These are phyloP conservation scores for Peronospora belbahrii DNA, from an alignment of 352 stramenopile species.

Conservation along the genomic window DNA sequence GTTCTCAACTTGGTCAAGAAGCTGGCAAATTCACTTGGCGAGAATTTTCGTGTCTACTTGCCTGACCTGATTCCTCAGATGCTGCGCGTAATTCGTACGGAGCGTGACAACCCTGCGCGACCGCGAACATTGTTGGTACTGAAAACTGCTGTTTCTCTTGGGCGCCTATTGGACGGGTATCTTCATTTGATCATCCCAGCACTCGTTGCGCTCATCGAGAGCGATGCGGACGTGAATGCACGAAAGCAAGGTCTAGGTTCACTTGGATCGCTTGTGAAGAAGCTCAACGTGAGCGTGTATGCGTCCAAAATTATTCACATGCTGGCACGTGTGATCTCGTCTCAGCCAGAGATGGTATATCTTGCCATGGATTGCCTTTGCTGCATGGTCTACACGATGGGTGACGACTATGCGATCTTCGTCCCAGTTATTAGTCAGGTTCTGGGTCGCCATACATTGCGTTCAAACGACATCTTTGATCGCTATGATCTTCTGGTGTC, in stretches of 20 bases:
- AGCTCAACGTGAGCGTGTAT: slow-evolving; percentile 84
- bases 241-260: slow-evolving; percentile 76
- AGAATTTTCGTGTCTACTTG: slow-evolving; percentile 86
- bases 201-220: slow-evolving; percentile 77
- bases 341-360: slow-evolving; percentile 77
- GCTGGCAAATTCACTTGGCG: slow-evolving; percentile 72
- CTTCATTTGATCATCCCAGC: slow-evolving; percentile 80
- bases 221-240: slow-evolving; percentile 71
- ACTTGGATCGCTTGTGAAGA: slow-evolving; percentile 80
- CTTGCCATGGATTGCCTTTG: slow-evolving; percentile 84
- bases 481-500: slow-evolving; percentile 83
- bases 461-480: slow-evolving; percentile 81
- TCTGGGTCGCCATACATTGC: slow-evolving; percentile 56
- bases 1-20: slow-evolving; percentile 97
- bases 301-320: slow-evolving; percentile 88
- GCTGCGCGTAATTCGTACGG: slow-evolving; percentile 76
- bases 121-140: slow-evolving; percentile 71
- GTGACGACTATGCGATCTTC: slow-evolving; percentile 85
- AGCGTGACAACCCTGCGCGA: slow-evolving; percentile 57
- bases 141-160: slow-evolving; percentile 72
- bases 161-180: slow-evolving; percentile 72
- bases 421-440: slow-evolving; percentile 82
- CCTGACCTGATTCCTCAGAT: slow-evolving; percentile 84
- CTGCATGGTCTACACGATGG: slow-evolving; percentile 87
- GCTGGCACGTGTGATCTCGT: slow-evolving; percentile 75